A percentile compares a stretch with the other conserved stretches of the same genome.
These are phyloP conservation scores for Favolaschia claudopus DNA, from an alignment of 768 basidiomycete genomes.

Conservation along the genomic window DNA sequence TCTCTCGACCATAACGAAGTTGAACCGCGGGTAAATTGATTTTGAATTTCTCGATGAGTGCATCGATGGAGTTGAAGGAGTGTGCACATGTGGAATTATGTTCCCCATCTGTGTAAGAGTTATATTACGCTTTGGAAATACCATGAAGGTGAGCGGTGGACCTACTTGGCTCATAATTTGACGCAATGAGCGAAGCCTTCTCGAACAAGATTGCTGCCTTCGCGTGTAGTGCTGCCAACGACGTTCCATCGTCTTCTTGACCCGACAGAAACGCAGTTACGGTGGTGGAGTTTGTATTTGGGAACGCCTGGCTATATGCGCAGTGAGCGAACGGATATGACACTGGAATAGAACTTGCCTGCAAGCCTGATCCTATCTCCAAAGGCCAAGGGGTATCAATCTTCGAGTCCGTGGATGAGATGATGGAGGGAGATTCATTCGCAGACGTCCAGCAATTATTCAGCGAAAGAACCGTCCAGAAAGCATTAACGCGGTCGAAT, in stretches of 20 bases:
- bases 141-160: neutral
- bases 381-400: constrained; percentile 51
- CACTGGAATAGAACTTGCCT: neutral
- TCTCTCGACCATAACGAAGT: neutral
- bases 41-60: constrained; percentile 28
- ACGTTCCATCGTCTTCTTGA: neutral
- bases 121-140: too few relatives aligned
- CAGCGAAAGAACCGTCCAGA: constrained; percentile 42
- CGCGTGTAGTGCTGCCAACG: neutral
- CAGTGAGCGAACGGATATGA: too few relatives aligned
- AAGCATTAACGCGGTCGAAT: constrained; percentile 17
- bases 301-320: neutral
- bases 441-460: constrained; percentile 42
- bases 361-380: neutral
- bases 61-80: constrained; percentile 32
- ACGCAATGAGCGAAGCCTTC: constrained; percentile 26
- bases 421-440: constrained; percentile 33
- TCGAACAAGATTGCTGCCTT: constrained; percentile 32
- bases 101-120: neutral
- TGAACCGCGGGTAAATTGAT: neutral
- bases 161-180: constrained; percentile 29
- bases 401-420: constrained; percentile 31
- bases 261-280: neutral
- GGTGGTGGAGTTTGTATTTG: neutral
- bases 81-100: neutral